Evolutionary conservation across 2,329 filamentous ascomycete genomes (phyloP).

Genomic region (Aspergillus sojae): DNA sequence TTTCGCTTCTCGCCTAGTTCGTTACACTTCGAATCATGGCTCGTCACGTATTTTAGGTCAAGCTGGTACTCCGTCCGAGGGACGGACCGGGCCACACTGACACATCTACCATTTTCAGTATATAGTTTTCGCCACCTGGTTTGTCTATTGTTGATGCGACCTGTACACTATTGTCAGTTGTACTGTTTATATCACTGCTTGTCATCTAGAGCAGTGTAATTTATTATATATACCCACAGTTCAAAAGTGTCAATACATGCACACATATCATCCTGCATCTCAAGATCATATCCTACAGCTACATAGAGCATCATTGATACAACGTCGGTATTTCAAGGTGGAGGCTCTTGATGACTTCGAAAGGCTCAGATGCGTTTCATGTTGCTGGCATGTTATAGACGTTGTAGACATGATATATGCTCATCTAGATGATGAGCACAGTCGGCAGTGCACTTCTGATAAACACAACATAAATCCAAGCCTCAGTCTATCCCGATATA

Average conservation of each 20-base stretch:
- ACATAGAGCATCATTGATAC: not conserved
- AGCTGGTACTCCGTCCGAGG: not conserved
- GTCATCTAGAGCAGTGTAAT: not conserved
- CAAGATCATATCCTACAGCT: not conserved
- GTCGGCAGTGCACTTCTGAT: too few relatives aligned
- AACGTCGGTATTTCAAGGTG: not conserved
- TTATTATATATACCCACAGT: constrained; percentile 2
- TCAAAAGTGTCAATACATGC: not conserved
- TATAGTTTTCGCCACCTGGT: not conserved
- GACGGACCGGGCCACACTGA: not conserved
- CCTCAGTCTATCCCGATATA: too few relatives aligned
- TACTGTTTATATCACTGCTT: not conserved
- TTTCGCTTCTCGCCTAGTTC: not conserved
- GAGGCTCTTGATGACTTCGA: not conserved
- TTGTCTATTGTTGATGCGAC: not conserved
- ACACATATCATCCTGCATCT: not conserved
- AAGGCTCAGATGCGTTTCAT: not conserved
- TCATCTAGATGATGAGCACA: too few relatives aligned
- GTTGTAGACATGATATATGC: not conserved
- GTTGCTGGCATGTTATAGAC: not conserved
- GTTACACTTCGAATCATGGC: not conserved
- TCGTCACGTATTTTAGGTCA: not conserved
- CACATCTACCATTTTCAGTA: not conserved
- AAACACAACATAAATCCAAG: too few relatives aligned
- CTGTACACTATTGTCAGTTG: not conserved